A percentile compares a stretch with the other conserved stretches of the same genome.
phyloP scores from a whole-genome alignment of 208 protist genomes.

The Acanthamoeba culbertsoni region DNA sequence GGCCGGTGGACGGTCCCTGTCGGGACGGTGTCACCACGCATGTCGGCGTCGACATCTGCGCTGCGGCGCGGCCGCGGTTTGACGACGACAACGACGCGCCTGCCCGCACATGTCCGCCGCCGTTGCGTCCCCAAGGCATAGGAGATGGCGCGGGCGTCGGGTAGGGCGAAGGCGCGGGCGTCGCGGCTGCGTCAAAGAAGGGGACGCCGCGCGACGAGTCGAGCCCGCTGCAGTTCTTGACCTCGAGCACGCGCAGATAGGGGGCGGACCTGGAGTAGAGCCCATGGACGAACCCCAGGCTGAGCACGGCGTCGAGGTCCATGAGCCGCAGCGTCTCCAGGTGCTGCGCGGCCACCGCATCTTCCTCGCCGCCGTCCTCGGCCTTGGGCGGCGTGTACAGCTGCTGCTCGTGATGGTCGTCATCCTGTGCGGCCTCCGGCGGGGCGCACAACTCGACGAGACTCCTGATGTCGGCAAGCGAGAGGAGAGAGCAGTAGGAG shows the following conservation, averaged over 20 bases:
- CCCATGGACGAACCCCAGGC: not conserved
- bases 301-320: not conserved
- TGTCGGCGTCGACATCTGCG: not conserved
- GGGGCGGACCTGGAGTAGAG: not conserved
- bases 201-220: not conserved
- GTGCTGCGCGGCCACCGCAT: not conserved
- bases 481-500: not conserved
- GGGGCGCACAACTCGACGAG: conserved; percentile 10
- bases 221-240: not conserved
- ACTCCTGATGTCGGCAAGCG: not conserved
- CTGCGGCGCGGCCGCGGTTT: not conserved
- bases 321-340: conserved; percentile 9
- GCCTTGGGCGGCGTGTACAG: not conserved
- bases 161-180: not conserved
- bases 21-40: not conserved
- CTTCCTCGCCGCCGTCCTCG: not conserved
- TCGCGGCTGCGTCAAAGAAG: not conserved
- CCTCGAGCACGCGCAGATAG: conserved; percentile 8
- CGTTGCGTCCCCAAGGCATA: not conserved
- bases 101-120: not conserved
- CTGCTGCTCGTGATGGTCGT: not conserved
- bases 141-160: not conserved
- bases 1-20: not conserved
- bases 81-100: not conserved
- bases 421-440: not conserved